Evolutionary conservation across 805 yeast genomes (phyloP), one percentile per base, ranked within the genome.

Genomic region (Teunomyces atbi): DNA sequence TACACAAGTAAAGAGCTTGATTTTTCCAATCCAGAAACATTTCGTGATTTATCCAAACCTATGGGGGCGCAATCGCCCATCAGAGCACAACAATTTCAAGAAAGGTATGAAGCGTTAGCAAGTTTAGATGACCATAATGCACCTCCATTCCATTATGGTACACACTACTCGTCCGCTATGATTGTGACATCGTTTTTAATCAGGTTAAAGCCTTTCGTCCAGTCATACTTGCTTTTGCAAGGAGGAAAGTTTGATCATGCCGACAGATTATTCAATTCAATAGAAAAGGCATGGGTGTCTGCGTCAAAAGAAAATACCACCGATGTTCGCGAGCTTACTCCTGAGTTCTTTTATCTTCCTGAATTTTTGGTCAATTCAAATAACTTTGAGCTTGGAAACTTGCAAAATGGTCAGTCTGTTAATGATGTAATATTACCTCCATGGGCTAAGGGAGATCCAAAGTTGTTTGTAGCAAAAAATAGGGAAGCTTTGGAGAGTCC

Each of bases 111-210:
- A 16, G 90, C 95, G 0, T 65, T 88, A 19, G 76, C 69, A 18
- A 81, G 86, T 45, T 68, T 89, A 46, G 56, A 77, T 13, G 90
- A 85, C 51, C 71, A 65, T 0, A 48, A 55, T 16, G 71, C 89
- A 0, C 89, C 90, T 0, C 87, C 96, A 0, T 89, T 89, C 63
- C 96, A 89, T 61, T 89, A 89, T 58, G 97, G 97, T 2, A 90
- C 97, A 0, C 97, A 89, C 62, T 89, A 89, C 60, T 89, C 96
- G 0, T 87, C 96, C 0, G 95, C 96, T 0, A 90, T 89, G 97
- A 89, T 89, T 58, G 96, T 89, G 2, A 77, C 95, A 0, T 85
- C 94, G 0, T 89, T 78, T 55, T 62, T 89, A 52, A 87, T 89
- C 32, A 71, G 97, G 41, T 55, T 89, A 20, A 78, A 83, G 51